phyloP scores from a whole-genome alignment of 106 monocot genomes.

The Dendrobium officinale region DNA sequence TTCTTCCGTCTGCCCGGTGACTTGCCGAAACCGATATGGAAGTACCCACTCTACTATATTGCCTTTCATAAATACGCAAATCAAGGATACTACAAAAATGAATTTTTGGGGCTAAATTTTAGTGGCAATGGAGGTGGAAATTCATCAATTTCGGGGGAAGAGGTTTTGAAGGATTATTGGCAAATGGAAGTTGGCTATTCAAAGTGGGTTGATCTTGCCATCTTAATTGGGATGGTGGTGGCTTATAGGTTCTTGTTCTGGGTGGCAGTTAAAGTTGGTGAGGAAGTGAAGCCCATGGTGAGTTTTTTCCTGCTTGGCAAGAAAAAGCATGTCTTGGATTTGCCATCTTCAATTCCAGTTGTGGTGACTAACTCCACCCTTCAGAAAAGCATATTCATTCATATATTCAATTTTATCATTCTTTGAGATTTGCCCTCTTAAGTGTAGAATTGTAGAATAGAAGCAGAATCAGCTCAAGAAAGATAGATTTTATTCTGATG shows the following conservation, averaged over 20 bases:
- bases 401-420: too few relatives aligned
- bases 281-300: conserved; percentile 15
- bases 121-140: conserved; percentile 11
- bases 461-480: too few relatives aligned
- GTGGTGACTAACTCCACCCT: too few relatives aligned
- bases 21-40: conserved; percentile 58
- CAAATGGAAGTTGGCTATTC: conserved; percentile 50
- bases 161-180: conserved; percentile 32
- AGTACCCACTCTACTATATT: conserved; percentile 65
- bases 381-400: too few relatives aligned
- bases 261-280: conserved; percentile 26
- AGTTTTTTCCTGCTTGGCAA: background rate
- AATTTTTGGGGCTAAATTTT: conserved; percentile 64
- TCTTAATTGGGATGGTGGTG: conserved; percentile 61
- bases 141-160: conserved; percentile 13
- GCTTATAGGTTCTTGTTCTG: conserved; percentile 51
- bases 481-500: too few relatives aligned
- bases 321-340: too few relatives aligned
- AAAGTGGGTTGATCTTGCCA: conserved; percentile 64
- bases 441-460: too few relatives aligned
- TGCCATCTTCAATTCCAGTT: too few relatives aligned
- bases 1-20: conserved; percentile 60
- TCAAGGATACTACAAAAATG: conserved; percentile 79
- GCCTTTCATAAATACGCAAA: conserved; percentile 63
- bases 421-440: too few relatives aligned